Evolutionary conservation across 805 yeast species (phyloP), one percentile per base, ranked within the genome.

Genomic region (Starmera quercuum): DNA sequence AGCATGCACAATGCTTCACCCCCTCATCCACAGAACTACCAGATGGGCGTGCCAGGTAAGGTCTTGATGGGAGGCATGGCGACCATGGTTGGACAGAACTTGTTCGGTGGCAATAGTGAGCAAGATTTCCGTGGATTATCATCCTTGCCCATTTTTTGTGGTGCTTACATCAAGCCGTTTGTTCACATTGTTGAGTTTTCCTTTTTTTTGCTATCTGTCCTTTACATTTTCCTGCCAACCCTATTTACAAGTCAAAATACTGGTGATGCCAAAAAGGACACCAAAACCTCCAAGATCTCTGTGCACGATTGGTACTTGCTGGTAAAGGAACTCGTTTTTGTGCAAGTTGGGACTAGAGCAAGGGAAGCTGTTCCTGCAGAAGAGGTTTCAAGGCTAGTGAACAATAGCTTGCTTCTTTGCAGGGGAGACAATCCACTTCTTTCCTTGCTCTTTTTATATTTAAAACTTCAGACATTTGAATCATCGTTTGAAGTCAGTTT

Each of bases 11-110:
- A 16, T 30, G n/a, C n/a, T n/a, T n/a, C n/a, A n/a, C n/a, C 28
- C 7, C 49, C 34, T 7, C 43, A 31, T 7, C 42, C 31, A 19
- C 37, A 31, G 12, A 37, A 34, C 9, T 45, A 44, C 22, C 53
- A 45, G 17, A 36, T 51, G 41, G 52, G 51, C n/a, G 11, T 51
- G 7, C 53, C 54, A 51, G 60, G 51, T 13, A 66, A 64, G 43
- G 46, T 59, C 29, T 44, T 69, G 20, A 47, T 69, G 43, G 75
- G 73, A n/a, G 74, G 74, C 21, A 55, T 68, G 56, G 72, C 72
- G 28, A 61, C 71, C 2, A 59, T 68, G 37, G 61, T 64, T 58
- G 73, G 71, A 18, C 47, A 47, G 27, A 44, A 41, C 19, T 32
- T 51, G 38, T 49, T 44, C 26, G 27, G 31, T 13, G 51, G 50